Conservation (phyloP, 306 rosid species). For the Lupinus albus region DNA sequence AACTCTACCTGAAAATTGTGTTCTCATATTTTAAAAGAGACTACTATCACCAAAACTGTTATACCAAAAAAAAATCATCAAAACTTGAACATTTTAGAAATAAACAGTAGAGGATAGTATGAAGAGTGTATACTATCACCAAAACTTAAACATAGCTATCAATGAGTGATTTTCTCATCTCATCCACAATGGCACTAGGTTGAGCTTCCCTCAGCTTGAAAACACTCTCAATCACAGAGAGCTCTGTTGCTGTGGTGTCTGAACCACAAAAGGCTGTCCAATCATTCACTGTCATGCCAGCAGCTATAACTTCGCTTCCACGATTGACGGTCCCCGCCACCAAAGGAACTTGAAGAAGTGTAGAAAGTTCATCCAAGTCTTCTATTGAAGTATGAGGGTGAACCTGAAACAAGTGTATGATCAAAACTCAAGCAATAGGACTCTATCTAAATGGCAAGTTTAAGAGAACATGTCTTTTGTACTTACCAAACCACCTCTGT, state of each 20-base stretch:
- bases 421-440: too few relatives aligned
- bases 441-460: too few relatives aligned
- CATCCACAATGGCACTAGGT: slow-evolving; percentile 81
- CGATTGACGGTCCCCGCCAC: slow-evolving; percentile 90
- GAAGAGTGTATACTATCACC: slow-evolving; percentile 11
- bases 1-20: too few relatives aligned
- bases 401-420: slow-evolving; percentile 55
- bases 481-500: slow-evolving; percentile 94
- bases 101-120: too few relatives aligned
- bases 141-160: slow-evolving; percentile 66
- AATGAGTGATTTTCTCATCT: slow-evolving; percentile 85
- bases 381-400: slow-evolving; percentile 93
- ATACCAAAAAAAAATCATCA: too few relatives aligned
- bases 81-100: too few relatives aligned
- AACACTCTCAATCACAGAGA: slow-evolving; percentile 83
- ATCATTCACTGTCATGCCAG: slow-evolving; percentile 86
- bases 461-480: too few relatives aligned
- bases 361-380: slow-evolving; percentile 90
- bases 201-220: slow-evolving; percentile 90
- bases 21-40: too few relatives aligned
- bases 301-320: slow-evolving; percentile 85
- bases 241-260: slow-evolving; percentile 93
- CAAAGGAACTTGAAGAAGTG: slow-evolving; percentile 93
- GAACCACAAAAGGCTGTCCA: slow-evolving; percentile 97
- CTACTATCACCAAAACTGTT: too few relatives aligned